Evolutionary conservation across 352 stramenopile genomes (phyloP), one percentile per base, ranked within the genome.

Genomic region (Globisporangium emineosum): DNA sequence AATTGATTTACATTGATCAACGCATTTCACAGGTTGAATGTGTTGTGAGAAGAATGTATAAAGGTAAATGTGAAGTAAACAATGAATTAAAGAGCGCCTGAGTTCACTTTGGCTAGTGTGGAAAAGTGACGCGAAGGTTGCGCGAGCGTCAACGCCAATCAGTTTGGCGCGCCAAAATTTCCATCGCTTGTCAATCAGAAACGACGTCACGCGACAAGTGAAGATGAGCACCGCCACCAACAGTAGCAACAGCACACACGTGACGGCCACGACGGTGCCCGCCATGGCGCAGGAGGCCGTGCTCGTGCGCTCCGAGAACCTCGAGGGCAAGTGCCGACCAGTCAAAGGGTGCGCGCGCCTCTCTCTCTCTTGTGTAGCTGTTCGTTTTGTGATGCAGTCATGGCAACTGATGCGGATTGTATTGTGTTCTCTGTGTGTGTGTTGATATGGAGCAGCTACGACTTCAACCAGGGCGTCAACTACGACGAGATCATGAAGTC

Each of bases 391-490:
- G 40, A 23, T 47, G 40, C 12, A 7, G 40, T 21, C 40, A 47
- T 23, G 40, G 23, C 17, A 21, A 47, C 17, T 47, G 17, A 47
- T 17, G n/a, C 17, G 37, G 6, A 17, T 45, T 5, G 15, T 33
- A 15, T 32, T 7, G 10, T 35, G 33, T 10, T 32, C 5, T 60
- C 17, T 51, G 4, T 40, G 10, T 62, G 2, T 59, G 27, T 9
- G 62, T 9, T 25, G 1, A 42, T 30, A 9, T 40, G 62, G 42
- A 62, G 47, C 49, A 91, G 90, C 53, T 96, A 97, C 62, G 91
- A 98, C 68, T 98, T 97, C 70, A 96, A 97, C 62, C 62, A 94
- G 6, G 89, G 90, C 47, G 78, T 97, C 32, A 66, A 97, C 73
- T 94, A 97, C 37, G 85, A 86, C 6, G 77, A 87, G 59, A 72